Evolutionary conservation across 345 rosid genomes (phyloP), one percentile per base, ranked within the genome.

Genomic region (Aquilaria yunnanensis): DNA sequence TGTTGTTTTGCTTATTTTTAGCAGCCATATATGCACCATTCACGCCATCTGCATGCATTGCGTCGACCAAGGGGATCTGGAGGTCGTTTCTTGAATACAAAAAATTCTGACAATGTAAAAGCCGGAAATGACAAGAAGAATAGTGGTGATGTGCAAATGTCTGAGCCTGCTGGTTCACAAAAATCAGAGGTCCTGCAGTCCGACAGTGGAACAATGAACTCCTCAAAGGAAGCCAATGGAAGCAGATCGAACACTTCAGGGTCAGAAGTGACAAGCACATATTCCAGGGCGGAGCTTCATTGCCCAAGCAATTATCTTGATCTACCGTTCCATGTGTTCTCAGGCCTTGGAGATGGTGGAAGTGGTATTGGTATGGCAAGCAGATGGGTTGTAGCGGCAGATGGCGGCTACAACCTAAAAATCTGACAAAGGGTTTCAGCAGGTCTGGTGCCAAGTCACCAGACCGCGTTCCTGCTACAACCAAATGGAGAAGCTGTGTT

Each of bases 21-120:
- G 31, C 83, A 94, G 96, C 89, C 92, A 23, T 94, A 86, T 66
- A 88, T 85, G 96, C 99, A 94, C 63, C 60, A 82, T 12, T 94
- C 99, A 0, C 92, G 99, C 59, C 97, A 90, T 75, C 91, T 85
- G 48, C 97, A 94, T 61, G 99, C 99, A 60, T 72, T 94, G 86
- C 96, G 97, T 53, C 92, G 96, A 53, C 97, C 96, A 57, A 87
- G 99, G 76, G 99, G 99, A 61, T 82, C 79, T 0, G 97, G 99
- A 11, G 99, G 99, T n/a, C 89, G 99, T 59, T 94, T 94, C 84
- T 67, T 94, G 86, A 94, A 90, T 71, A 62, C 84, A 0, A 88
- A 81, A 70, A 69, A 32, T 57, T 48, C 30, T 33, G 66, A 66
- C 56, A 33, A 48, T 14, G 78, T 51, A 14, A 73, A 70, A 62